A percentile compares a stretch with the other conserved stretches of the same genome.
Evolutionary conservation across 148 eudicot genomes (phyloP).

Genomic region (Polygonum maritimum): DNA sequence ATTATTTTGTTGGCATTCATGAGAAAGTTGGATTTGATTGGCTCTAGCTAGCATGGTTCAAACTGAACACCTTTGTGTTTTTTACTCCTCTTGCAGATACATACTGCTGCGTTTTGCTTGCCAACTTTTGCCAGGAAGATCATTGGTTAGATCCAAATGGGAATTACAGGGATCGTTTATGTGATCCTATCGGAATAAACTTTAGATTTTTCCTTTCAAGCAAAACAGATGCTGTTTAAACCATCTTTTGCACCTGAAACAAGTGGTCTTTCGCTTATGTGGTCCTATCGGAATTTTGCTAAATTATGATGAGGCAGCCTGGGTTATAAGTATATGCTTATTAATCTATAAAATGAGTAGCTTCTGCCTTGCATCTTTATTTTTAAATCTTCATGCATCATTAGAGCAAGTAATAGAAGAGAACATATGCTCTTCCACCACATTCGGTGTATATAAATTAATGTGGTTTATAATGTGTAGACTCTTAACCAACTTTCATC

Average conservation of each 20-base stretch:
- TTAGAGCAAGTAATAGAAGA: background rate
- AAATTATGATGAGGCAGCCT: background rate
- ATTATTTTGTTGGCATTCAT: background rate
- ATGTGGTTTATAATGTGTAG: too few relatives aligned
- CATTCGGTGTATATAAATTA: too few relatives aligned
- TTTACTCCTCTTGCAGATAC: conserved; percentile 37
- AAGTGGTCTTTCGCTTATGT: background rate
- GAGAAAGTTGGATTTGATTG: background rate
- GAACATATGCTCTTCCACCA: too few relatives aligned
- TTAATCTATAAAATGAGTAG: background rate
- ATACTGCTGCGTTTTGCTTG: conserved; percentile 89
- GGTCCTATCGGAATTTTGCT: background rate
- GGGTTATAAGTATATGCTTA: background rate
- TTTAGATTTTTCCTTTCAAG: background rate
- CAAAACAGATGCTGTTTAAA: background rate
- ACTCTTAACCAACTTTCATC: too few relatives aligned
- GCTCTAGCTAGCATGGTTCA: background rate
- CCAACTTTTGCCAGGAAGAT: conserved; percentile 90
- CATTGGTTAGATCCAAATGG: conserved; percentile 23
- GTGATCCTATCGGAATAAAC: background rate
- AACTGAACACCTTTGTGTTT: background rate
- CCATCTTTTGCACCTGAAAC: background rate
- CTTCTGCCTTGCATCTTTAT: background rate
- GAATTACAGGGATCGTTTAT: background rate
- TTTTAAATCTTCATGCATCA: background rate